phyloP scores from a whole-genome alignment of 225 moss, liverwort and hornwort species.

The Sphagnum tenellum region DNA sequence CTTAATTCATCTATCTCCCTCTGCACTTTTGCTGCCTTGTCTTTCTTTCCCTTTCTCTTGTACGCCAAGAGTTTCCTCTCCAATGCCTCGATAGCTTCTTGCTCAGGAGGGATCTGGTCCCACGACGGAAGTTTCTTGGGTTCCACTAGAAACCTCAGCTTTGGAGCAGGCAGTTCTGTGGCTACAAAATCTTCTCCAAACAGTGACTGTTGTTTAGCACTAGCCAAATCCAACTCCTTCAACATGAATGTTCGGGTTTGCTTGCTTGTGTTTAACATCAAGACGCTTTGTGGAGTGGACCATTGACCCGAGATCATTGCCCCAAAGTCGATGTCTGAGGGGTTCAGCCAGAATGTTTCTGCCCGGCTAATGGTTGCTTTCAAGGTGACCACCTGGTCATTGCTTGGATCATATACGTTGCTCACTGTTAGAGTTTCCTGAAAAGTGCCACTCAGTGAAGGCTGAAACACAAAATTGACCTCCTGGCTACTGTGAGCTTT shows the following conservation, averaged over 20 bases:
- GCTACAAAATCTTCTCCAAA: constrained; percentile 17
- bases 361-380: constrained; percentile 85
- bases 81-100: constrained; percentile 81
- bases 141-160: constrained; percentile 64
- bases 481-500: constrained; percentile 74
- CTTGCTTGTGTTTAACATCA: constrained; percentile 76
- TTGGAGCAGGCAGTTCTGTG: constrained; percentile 13
- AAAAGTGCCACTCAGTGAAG: constrained; percentile 80
- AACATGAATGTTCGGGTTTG: constrained; percentile 72
- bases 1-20: constrained; percentile 62
- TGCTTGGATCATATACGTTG: constrained; percentile 81
- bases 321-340: constrained; percentile 72
- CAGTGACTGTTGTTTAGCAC: constrained; percentile 39
- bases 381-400: constrained; percentile 84
- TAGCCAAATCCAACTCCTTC: constrained; percentile 54
- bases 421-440: constrained; percentile 72
- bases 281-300: constrained; percentile 66
- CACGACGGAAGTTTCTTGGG: constrained; percentile 28
- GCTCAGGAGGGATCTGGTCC: constrained; percentile 53
- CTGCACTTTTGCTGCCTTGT: constrained; percentile 71
- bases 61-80: constrained; percentile 80
- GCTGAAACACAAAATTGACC: constrained; percentile 90
- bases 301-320: constrained; percentile 59
- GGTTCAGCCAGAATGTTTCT: constrained; percentile 87
- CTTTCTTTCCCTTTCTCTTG: constrained; percentile 77